Base-by-base conservation (phyloP, 306 rosid species). In the Trifolium pratense region DNA sequence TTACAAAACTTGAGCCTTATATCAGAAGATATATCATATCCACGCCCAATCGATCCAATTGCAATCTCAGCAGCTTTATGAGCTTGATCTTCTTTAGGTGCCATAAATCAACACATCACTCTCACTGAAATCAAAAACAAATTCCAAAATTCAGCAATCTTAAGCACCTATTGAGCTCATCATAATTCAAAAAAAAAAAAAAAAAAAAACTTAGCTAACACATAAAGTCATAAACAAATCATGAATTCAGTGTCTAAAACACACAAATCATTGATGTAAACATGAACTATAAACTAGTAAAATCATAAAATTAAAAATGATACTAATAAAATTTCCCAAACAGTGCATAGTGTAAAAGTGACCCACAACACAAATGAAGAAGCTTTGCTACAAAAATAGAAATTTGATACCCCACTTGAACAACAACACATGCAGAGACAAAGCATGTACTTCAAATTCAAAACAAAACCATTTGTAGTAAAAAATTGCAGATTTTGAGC, bases 1-100 rank as follows among this genome's bases (percentile, higher is more conserved):
- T 91, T 91, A 51, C 97, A 93, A 81, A 78, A 93, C 89, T 94
- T 94, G 73, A 94, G 98, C 77, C 92, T 80, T 71, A 91, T 74
- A 85, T 94, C 98, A 29, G 23, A 20, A 15, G 91, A 81, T 69
- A 94, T 86, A 77, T 94, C 96, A 49, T 94, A 94, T 49, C 98
- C 98, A 70, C 89, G 83, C 60, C 98, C 98, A 60, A 94, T 91
- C 7, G 96, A 89, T 6, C 88, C 91, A 80, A 94, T 87, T 34
- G 98, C 92, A 74, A 83, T 76, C 89, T 89, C 97, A 20, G 97
- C 98, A 71, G 91, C 96, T 81, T 73, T 66, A 26, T 64, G 73
- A 80, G 96, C 89, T 15, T 77, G 84, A 82, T 71, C 81, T 77
- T 71, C 83, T 77, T 85, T 91, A 40, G 87, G 93, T 72, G 97